Evolutionary conservation across 768 basidiomycete genomes (phyloP), one percentile per base, ranked within the genome.

Genomic region (Podaxis carcinomalis): DNA sequence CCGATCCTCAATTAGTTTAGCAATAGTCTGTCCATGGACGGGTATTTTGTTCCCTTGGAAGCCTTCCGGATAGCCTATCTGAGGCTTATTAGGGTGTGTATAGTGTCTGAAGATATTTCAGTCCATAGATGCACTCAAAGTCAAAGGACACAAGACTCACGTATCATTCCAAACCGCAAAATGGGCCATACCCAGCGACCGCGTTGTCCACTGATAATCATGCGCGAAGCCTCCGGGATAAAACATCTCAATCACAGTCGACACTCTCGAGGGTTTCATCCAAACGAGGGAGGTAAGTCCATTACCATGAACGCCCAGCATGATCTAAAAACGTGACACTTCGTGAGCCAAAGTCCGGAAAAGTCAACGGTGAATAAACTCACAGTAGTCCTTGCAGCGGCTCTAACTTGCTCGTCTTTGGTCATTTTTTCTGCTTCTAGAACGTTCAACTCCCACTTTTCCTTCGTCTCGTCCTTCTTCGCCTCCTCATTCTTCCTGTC

Each of bases 241-340:
- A 74, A 95, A 92, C 13, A 95, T 83, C 73, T 95, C 92, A 64
- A 95, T 89, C 19, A 95, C 90, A 4, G 90, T 86, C 4, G 90
- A 86, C n/a, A 85, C 72, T 0, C 83, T 83, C 3, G 86, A 89
- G 1, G 82, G 81, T 21, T 88, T 84, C 91, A 94, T 93, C 77
- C 89, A 85, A 46, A 94, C 80, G n/a, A 94, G 79, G 67, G 93
- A 91, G 7, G 91, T 89, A 0, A 95, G 79, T 5, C 92, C 91
- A 65, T 92, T 93, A 4, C 91, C 90, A 63, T 90, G 89, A 0
- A 90, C 83, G 32, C 89, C 89, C 7, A 91, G 73, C 66, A 91
- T 70, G 61, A 90, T 79, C 88, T 90, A 61, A 10, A 9, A 49
- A 11, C 25, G 3, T 9, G 3, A 14, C 27, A 13, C 13, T 14